Evolutionary conservation across 345 rosid genomes (phyloP), one percentile per base, ranked within the genome.

Genomic region (Rubroshorea leprosula): DNA sequence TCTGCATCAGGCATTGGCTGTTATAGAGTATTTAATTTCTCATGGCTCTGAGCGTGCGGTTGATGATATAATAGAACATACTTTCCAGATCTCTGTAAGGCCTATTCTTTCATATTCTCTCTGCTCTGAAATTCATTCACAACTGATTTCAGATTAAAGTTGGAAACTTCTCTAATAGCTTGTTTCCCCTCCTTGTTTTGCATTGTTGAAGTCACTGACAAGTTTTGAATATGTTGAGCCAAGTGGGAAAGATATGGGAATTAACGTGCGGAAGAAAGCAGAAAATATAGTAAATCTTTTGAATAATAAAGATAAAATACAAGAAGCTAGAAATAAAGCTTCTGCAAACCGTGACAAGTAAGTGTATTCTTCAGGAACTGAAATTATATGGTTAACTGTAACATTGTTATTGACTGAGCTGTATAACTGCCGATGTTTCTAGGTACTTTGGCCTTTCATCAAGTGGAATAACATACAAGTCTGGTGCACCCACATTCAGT

Each of bases 31-130:
- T 77, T 77, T 94, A 78, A 73, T 94, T 64, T 84, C 95, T 53
- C 89, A 94, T 58, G 99, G 99, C 63, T 94, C 99, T n/a, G 97
- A 93, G 53, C 86, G 92, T 67, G 99, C 96, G 0, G 95, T 90
- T 51, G 99, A 94, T 67, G 99, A 90, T 63, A 90, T 94, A 60
- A 82, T 90, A 26, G 99, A 93, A 69, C 99, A 94, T 58, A 87
- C 96, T 50, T 90, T 72, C 76, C 99, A 87, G 81, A 87, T 94
- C 61, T 87, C 97, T 51, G 99, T 94, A 67, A 82, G 97, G 71
- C 46, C 48, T 35, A 25, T 15, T 61, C 8, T 63, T 51, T 44
- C 59, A 20, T 65, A 6, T 25, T 56, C 52, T 59, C 15, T 39
- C 53, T 53, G 46, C 46, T 51, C 21, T 23, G 25, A 7, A 25